Evolutionary conservation across 768 basidiomycete genomes (phyloP).

Genomic region (Cystobasidium ongulense): DNA sequence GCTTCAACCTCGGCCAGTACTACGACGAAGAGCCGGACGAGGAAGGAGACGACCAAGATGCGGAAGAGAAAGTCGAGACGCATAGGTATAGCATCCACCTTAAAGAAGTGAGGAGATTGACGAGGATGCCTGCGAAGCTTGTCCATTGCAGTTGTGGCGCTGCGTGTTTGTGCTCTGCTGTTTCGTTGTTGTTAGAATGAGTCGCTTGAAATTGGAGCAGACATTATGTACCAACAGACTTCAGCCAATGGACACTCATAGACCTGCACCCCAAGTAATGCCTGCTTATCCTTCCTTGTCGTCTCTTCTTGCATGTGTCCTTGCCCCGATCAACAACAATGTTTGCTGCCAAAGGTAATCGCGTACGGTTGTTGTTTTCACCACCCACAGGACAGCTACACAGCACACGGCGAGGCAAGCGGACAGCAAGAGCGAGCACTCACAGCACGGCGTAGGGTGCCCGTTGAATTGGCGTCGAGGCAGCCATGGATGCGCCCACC

Average conservation of each 20-base stretch:
- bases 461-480: too few species aligned
- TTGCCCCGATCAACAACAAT: background rate
- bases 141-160: constrained; percentile 19
- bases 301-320: background rate
- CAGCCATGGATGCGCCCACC: constrained; percentile 9
- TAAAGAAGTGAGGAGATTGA: background rate
- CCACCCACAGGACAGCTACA: background rate
- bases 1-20: background rate
- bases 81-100: background rate
- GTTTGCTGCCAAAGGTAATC: too few species aligned
- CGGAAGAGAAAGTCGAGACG: background rate
- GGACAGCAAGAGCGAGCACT: background rate
- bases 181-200: constrained; percentile 8
- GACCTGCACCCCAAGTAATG: background rate
- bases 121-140: background rate
- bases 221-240: background rate
- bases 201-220: background rate
- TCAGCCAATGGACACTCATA: background rate
- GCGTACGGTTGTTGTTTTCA: background rate
- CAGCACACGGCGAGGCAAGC: background rate
- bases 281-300: background rate
- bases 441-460: too few species aligned
- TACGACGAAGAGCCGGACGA: background rate
- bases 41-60: background rate
- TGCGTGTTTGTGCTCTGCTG: constrained; percentile 22